A percentile compares a stretch with the other conserved stretches of the same genome.
phyloP scores from a whole-genome alignment of 2,329 filamentous ascomycete genomes.

The Cladosporium sp. region DNA sequence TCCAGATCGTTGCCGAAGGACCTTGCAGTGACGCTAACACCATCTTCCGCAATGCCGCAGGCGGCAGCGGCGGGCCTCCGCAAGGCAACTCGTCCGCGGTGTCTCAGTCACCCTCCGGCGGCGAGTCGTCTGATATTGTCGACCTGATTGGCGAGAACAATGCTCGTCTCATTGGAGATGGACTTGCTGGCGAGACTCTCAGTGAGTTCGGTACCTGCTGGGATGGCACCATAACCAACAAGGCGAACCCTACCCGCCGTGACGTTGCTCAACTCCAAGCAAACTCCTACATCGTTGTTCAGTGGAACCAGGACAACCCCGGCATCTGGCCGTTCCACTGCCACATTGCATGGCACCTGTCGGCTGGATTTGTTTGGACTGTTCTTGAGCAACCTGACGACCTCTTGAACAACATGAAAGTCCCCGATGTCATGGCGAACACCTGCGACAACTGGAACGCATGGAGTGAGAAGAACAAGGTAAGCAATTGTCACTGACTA shows the following conservation, averaged over 20 bases:
- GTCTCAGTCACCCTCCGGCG: not conserved
- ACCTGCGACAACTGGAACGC: constrained; percentile 51
- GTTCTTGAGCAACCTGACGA: constrained; percentile 19
- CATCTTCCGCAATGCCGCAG: not conserved
- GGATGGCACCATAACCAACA: constrained; percentile 37
- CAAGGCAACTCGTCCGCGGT: not conserved
- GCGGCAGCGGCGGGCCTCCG: not conserved
- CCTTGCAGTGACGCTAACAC: constrained; percentile 21
- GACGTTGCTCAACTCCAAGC: constrained; percentile 32
- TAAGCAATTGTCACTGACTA: not conserved
- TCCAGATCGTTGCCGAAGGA: constrained; percentile 41
- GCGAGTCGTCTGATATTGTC: not conserved
- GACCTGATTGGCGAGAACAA: not conserved
- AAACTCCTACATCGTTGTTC: constrained; percentile 31
- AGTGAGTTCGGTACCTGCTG: constrained; percentile 23
- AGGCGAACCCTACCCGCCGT: constrained; percentile 37
- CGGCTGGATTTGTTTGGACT: constrained; percentile 23
- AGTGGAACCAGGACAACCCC: constrained; percentile 34
- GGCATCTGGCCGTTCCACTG: constrained; percentile 31
- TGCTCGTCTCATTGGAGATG: not conserved
- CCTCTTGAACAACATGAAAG: constrained; percentile 32
- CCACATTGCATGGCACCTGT: constrained; percentile 27
- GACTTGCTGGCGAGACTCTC: constrained; percentile 6
- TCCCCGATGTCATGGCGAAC: constrained; percentile 40
- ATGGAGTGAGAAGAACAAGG: constrained; percentile 44